Evolutionary conservation across 2,329 filamentous ascomycete species (phyloP).

Genomic region (Monosporascus sp.): DNA sequence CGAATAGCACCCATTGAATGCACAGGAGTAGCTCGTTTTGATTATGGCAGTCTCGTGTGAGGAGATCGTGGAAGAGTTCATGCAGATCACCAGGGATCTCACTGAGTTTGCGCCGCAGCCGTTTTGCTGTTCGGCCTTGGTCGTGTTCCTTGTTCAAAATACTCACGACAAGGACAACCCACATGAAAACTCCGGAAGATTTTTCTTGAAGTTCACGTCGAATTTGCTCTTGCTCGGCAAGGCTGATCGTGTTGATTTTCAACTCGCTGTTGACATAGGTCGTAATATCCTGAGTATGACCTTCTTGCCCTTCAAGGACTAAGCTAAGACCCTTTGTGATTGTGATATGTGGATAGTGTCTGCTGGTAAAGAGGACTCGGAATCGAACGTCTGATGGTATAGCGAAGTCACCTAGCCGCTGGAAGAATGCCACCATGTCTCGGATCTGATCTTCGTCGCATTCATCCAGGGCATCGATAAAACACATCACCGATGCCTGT

Average conservation of each 20-base stretch:
- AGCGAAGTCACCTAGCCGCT: constrained; percentile 29
- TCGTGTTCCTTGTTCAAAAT: constrained; percentile 39
- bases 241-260: constrained; percentile 15
- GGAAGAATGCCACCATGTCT: constrained; percentile 40
- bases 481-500: constrained; percentile 5
- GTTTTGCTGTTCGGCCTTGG: constrained; percentile 23
- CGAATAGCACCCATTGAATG: constrained; percentile 37
- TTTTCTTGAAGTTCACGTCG: constrained; percentile 28
- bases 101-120: constrained; percentile 26
- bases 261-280: constrained; percentile 30
- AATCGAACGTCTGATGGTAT: constrained; percentile 14
- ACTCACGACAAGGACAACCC: constrained; percentile 21
- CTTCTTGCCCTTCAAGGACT: constrained; percentile 29
- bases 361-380: constrained; percentile 38
- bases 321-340: constrained; percentile 25
- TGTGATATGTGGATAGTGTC: constrained; percentile 26
- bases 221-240: constrained; percentile 15
- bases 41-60: constrained; percentile 30
- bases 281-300: constrained; percentile 26
- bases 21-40: constrained; percentile 27
- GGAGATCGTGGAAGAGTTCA: constrained; percentile 36
- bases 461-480: constrained; percentile 41
- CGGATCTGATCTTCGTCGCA: constrained; percentile 37
- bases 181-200: constrained; percentile 40
- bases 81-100: constrained; percentile 34